Conservation (phyloP, 2,329 filamentous ascomycete species). For the Dactylellina haptotyla region DNA sequence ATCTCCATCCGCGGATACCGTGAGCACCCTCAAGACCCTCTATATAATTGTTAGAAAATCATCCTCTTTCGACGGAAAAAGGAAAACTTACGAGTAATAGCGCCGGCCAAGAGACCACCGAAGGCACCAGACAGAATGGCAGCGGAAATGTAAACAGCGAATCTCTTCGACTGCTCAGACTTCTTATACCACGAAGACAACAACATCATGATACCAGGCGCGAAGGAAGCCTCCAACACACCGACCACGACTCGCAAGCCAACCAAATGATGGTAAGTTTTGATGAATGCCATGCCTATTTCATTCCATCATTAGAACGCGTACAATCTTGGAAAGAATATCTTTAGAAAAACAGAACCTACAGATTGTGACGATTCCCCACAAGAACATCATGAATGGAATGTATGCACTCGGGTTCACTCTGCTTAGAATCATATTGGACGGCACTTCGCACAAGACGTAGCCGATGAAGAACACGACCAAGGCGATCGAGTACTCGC, state of each 20-base stretch:
- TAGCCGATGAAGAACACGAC: slow-evolving; percentile 69
- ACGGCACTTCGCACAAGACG: slow-evolving; percentile 67
- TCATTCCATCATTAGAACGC: too few species aligned
- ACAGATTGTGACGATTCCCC: slow-evolving; percentile 65
- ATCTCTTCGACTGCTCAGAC: slow-evolving; percentile 69
- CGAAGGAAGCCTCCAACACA: slow-evolving; percentile 68
- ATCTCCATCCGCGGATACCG: slow-evolving; percentile 66
- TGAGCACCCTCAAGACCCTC: slow-evolving; percentile 63
- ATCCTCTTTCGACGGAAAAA: neutral
- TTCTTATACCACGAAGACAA: slow-evolving; percentile 71
- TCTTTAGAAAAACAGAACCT: slow-evolving; percentile 1
- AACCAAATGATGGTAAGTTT: slow-evolving; percentile 65
- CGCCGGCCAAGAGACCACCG: slow-evolving; percentile 64
- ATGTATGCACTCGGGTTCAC: slow-evolving; percentile 66
- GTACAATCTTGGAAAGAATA: neutral
- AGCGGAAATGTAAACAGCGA: slow-evolving; percentile 70
- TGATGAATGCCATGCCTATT: slow-evolving; percentile 65
- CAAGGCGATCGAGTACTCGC: slow-evolving; percentile 66
- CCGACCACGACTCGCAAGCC: slow-evolving; percentile 68
- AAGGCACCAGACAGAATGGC: slow-evolving; percentile 68
- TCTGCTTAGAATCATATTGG: slow-evolving; percentile 66
- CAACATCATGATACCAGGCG: slow-evolving; percentile 67
- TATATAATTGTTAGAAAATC: slow-evolving; percentile 9
- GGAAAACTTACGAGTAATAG: slow-evolving; percentile 62
- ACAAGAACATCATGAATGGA: slow-evolving; percentile 67